Evolutionary conservation across 495 filamentous ascomycete genomes (phyloP).

Genomic region (Hypomontagnella monticulosa): DNA sequence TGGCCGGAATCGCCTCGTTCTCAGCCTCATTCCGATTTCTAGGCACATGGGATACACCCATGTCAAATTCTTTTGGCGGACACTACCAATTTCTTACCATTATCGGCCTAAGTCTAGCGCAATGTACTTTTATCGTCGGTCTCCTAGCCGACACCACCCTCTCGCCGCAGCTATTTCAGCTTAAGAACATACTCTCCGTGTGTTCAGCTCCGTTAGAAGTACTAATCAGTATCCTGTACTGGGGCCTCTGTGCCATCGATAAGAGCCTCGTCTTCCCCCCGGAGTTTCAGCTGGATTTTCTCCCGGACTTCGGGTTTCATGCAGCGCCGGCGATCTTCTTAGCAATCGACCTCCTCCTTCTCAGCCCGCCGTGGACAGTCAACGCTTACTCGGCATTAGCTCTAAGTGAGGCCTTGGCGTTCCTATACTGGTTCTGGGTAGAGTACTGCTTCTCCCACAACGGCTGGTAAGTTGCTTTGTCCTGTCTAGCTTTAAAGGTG

Average conservation of each 20-base stretch:
- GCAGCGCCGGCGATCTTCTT: constrained; percentile 78
- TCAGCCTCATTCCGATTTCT: constrained; percentile 71
- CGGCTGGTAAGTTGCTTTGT: constrained; percentile 66
- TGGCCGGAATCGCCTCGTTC: constrained; percentile 75
- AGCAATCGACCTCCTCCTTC: constrained; percentile 73
- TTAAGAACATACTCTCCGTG: constrained; percentile 79
- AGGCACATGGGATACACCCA: constrained; percentile 51
- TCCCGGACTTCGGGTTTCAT: constrained; percentile 80
- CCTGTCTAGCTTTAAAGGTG: not conserved
- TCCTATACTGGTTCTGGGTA: constrained; percentile 89
- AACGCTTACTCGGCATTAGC: constrained; percentile 66
- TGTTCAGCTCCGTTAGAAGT: constrained; percentile 82
- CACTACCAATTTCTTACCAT: constrained; percentile 89
- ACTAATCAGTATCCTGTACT: constrained; percentile 86
- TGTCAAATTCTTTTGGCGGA: constrained; percentile 79
- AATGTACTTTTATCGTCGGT: constrained; percentile 72
- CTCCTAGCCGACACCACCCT: constrained; percentile 80
- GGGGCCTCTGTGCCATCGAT: constrained; percentile 77
- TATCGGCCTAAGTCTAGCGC: constrained; percentile 76
- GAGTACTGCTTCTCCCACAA: constrained; percentile 80
- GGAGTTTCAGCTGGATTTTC: constrained; percentile 55
- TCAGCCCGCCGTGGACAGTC: constrained; percentile 85
- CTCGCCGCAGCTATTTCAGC: constrained; percentile 68
- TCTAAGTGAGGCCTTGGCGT: constrained; percentile 70
- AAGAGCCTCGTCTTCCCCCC: constrained; percentile 61